These are phyloP conservation scores for Hymenoscyphus occultus DNA, from an alignment of 2,329 filamentous ascomycete genomes.

Conservation along the genomic window DNA sequence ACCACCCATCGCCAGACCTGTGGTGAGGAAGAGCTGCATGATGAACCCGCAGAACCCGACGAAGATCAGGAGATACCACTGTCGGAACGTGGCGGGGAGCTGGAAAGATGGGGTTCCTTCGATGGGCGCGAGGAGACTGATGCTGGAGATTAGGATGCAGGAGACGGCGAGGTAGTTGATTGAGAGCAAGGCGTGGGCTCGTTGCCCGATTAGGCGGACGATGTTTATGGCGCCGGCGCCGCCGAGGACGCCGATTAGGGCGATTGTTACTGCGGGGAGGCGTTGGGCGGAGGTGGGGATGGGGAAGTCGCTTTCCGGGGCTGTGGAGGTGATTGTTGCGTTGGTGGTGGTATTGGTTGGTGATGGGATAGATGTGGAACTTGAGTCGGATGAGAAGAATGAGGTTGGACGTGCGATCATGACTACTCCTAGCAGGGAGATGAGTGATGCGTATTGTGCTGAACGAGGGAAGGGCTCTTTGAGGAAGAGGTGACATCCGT, in stretches of 20 bases:
- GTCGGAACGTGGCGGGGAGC: constrained; percentile 41
- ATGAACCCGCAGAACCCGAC: constrained; percentile 74
- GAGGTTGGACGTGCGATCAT: constrained; percentile 67
- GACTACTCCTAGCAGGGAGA: constrained; percentile 77
- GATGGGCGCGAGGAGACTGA: constrained; percentile 55
- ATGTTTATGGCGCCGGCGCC: constrained; percentile 70
- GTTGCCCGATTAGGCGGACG: constrained; percentile 77
- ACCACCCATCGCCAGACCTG: constrained; percentile 53
- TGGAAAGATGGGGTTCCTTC: constrained; percentile 39
- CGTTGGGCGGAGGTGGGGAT: constrained; percentile 39
- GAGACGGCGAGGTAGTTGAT: constrained; percentile 80
- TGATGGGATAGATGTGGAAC: not conserved
- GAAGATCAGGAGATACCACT: constrained; percentile 64
- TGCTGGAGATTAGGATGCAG: constrained; percentile 64
- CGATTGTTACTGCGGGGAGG: constrained; percentile 67
- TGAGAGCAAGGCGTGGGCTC: constrained; percentile 77
- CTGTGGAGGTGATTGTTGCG: constrained; percentile 10
- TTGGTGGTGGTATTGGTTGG: constrained; percentile 4
- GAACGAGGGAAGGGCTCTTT: constrained; percentile 74
- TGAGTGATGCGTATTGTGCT: constrained; percentile 71
- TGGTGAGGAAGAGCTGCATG: constrained; percentile 83
- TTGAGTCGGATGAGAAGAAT: constrained; percentile 27
- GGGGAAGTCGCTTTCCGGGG: constrained; percentile 13
- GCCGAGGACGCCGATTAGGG: constrained; percentile 74
- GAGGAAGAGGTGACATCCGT: constrained; percentile 71